Conservation (phyloP, 192 early-diverging fungal genomes). For the Backusella tarrabulga region DNA sequence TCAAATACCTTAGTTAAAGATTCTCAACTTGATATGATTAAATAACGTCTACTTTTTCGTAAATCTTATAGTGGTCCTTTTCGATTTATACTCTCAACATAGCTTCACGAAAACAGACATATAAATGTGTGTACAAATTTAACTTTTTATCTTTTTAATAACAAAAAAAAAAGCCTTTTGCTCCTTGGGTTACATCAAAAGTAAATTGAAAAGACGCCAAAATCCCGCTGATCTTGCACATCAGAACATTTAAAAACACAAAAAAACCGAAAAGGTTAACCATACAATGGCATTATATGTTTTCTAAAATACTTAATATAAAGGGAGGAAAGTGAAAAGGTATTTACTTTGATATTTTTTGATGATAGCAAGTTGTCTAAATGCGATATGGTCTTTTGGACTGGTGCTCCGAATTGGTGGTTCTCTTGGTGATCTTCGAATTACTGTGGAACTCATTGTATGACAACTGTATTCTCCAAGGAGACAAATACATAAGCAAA, state of each 20-base stretch:
- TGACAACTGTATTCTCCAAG: neutral
- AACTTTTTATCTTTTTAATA: neutral
- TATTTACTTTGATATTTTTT: neutral
- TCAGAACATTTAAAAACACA: neutral
- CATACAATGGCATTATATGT: neutral
- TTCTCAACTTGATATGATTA: neutral
- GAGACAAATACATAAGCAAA: neutral
- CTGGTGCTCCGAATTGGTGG: neutral
- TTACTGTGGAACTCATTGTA: neutral
- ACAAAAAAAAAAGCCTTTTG: neutral
- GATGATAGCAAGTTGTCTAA: neutral
- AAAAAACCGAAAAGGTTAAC: neutral
- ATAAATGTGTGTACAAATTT: neutral
- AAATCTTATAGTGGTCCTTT: neutral
- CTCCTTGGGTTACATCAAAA: neutral
- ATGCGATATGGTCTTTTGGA: neutral
- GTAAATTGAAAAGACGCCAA: slow-evolving; percentile 1
- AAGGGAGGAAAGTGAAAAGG: neutral
- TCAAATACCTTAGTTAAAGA: neutral
- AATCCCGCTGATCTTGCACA: neutral
- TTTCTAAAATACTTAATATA: neutral
- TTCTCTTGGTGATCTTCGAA: neutral
- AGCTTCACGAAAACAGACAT: neutral
- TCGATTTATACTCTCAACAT: neutral
- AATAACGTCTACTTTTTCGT: neutral